These are phyloP conservation scores for Symbiodinium pilosum DNA, from an alignment of 73 alveolate species.

Conservation along the genomic window DNA sequence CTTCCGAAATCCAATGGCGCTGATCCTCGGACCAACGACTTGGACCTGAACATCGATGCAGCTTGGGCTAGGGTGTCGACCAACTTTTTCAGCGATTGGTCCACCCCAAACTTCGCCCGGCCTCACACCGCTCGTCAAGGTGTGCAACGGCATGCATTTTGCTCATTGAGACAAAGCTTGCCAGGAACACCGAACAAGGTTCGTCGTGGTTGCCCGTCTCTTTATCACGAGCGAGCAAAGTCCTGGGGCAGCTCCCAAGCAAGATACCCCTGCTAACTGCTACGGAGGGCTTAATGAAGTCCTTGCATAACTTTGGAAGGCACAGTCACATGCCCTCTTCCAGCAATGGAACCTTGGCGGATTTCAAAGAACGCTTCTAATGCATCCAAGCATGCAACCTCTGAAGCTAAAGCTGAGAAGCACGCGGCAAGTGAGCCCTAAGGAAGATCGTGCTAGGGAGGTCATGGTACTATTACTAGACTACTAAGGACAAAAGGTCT, in stretches of 20 bases:
- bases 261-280: background rate
- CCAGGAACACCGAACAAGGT: background rate
- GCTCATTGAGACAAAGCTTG: background rate
- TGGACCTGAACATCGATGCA: background rate
- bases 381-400: too few relatives aligned
- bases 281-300: background rate
- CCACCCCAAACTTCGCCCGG: slow-evolving; percentile 7
- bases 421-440: background rate
- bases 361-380: too few relatives aligned
- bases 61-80: background rate
- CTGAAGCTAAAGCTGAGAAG: background rate
- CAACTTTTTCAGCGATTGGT: background rate
- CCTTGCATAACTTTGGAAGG: background rate
- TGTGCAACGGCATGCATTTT: too few relatives aligned
- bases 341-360: background rate
- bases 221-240: background rate
- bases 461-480: too few relatives aligned
- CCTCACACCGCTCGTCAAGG: background rate
- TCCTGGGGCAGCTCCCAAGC: background rate
- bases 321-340: background rate
- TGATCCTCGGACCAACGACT: background rate
- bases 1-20: slow-evolving; percentile 62
- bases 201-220: background rate
- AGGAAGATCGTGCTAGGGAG: background rate
- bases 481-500: too few relatives aligned